Evolutionary conservation across 2,329 filamentous ascomycete species (phyloP), one percentile per base, ranked within the genome.

Genomic region (Acephala macrosclerotiorum): DNA sequence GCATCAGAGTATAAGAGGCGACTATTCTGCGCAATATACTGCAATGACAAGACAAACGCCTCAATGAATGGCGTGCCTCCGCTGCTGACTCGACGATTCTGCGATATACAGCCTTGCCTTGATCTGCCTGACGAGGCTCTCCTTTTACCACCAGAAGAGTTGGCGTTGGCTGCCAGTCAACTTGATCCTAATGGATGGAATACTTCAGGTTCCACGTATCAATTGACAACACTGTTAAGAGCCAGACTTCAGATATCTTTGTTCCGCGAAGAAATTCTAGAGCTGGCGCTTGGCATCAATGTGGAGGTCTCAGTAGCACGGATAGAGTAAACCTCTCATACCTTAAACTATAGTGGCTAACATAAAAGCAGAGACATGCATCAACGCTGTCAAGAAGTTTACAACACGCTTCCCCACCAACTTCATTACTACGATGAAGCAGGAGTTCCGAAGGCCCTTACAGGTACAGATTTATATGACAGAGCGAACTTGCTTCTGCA

Each of bases 261-360:
- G 11, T 66, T 75, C 33, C 69, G 74, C 36, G 75, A 76, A 57
- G 73, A 75, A 42, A 75, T 76, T 12, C 60, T 76, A 11, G 72
- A 74, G 51, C 18, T 73, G 38, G 70, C 74, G 4, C 63, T 76
- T 12, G 73, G 73, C 3, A 68, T 73, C 2, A 72, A 74, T 65
- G 68, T 72, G 38, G 38, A 65, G 20, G 65, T 72, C n/a, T 65
- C 71, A 11, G 65, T 60, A 57, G 38, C 58, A n/a, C 58, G 70
- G 56, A 72, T 74, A 26, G 62, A 66, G 72, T 74, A 64, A 59
- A 64, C 63, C 11, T 51, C 14, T 35, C 16, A 5, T 18, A 20
- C 33, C 42, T 40, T n/a, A 26, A 42, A 16, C 11, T 29, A 22
- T 22, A 35, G 38, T 25, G 18, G n/a, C 64, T 72, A 45, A 63